Evolutionary conservation across 371 early-diverging fungal species (phyloP).

Genomic region (Mucor lusitanicus): DNA sequence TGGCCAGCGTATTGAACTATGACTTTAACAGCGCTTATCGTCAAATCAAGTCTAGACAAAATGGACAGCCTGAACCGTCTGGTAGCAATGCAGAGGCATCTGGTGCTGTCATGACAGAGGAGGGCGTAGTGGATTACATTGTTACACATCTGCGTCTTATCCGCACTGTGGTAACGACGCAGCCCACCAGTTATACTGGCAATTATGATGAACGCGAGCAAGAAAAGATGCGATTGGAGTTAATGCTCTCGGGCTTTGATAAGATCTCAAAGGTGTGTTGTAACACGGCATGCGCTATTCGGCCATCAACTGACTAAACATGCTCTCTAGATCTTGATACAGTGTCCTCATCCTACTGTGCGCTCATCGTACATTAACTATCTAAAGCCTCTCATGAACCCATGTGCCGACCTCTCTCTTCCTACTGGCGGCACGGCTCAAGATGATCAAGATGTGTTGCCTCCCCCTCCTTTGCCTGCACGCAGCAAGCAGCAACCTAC

Average conservation of each 20-base stretch:
- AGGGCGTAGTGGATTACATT: slow-evolving; percentile 55
- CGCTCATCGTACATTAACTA: slow-evolving; percentile 47
- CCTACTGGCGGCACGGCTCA: background rate
- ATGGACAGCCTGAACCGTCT: slow-evolving; percentile 1
- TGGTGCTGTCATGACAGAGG: slow-evolving; percentile 51
- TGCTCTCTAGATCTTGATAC: slow-evolving; percentile 38
- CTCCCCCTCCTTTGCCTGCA: slow-evolving; percentile 7
- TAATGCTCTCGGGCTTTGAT: slow-evolving; percentile 56
- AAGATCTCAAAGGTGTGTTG: slow-evolving; percentile 45
- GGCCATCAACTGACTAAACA: background rate
- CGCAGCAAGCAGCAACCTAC: slow-evolving; percentile 1
- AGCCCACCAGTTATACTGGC: slow-evolving; percentile 40
- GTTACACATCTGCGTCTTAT: slow-evolving; percentile 50
- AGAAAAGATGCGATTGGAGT: slow-evolving; percentile 49
- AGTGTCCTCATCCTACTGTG: slow-evolving; percentile 65
- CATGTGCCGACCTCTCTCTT: slow-evolving; percentile 39
- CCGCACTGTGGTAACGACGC: slow-evolving; percentile 46
- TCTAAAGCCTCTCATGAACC: slow-evolving; percentile 41
- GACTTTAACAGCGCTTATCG: slow-evolving; percentile 51
- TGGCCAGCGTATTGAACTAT: slow-evolving; percentile 47
- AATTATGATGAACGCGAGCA: slow-evolving; percentile 40
- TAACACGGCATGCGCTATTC: background rate
- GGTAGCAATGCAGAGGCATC: slow-evolving; percentile 7
- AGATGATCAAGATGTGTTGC: background rate
- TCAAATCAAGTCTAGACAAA: slow-evolving; percentile 35